Percentiles rank a stretch among this genome's conserved stretches.
These are phyloP conservation scores for Aulographum hederae DNA, from an alignment of 2,329 filamentous ascomycete genomes.

Conservation along the genomic window DNA sequence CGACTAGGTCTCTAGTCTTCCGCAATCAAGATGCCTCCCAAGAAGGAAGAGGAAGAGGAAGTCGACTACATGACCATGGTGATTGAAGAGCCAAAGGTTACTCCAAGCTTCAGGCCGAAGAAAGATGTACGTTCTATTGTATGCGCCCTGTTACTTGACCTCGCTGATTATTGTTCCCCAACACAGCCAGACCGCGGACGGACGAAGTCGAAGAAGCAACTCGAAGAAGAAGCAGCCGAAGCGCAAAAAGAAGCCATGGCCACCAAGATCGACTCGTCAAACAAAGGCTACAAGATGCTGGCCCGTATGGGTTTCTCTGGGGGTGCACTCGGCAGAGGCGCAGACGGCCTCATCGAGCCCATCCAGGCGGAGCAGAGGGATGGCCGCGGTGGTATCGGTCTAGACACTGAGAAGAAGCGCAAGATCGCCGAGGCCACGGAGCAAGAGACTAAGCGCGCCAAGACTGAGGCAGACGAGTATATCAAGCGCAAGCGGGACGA, in stretches of 20 bases:
- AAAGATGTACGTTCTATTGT: slow-evolving; percentile 19
- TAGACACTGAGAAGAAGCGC: slow-evolving; percentile 69
- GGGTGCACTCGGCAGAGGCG: slow-evolving; percentile 50
- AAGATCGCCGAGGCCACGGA: slow-evolving; percentile 30
- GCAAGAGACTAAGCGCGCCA: slow-evolving; percentile 20
- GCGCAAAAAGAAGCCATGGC: slow-evolving; percentile 60
- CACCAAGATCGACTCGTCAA: slow-evolving; percentile 50
- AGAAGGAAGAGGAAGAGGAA: slow-evolving; percentile 40
- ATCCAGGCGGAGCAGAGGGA: slow-evolving; percentile 62
- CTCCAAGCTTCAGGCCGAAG: slow-evolving; percentile 47
- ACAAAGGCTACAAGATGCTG: slow-evolving; percentile 94
- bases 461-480: slow-evolving; percentile 20
- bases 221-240: slow-evolving; percentile 52
- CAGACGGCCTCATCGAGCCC: slow-evolving; percentile 44
- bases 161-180: no score
- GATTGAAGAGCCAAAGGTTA: slow-evolving; percentile 45
- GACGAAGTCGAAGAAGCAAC: slow-evolving; percentile 65
- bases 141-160: background rate
- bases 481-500: slow-evolving; percentile 14
- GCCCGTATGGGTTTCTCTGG: slow-evolving; percentile 82
- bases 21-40: background rate
- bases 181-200: slow-evolving; percentile 32
- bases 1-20: background rate
- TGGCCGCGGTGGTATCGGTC: slow-evolving; percentile 63
- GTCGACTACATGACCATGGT: slow-evolving; percentile 98